Percentiles rank a stretch among this genome's conserved stretches.
Conservation (phyloP, 805 yeast species). For the Kuraishia ogatae region DNA sequence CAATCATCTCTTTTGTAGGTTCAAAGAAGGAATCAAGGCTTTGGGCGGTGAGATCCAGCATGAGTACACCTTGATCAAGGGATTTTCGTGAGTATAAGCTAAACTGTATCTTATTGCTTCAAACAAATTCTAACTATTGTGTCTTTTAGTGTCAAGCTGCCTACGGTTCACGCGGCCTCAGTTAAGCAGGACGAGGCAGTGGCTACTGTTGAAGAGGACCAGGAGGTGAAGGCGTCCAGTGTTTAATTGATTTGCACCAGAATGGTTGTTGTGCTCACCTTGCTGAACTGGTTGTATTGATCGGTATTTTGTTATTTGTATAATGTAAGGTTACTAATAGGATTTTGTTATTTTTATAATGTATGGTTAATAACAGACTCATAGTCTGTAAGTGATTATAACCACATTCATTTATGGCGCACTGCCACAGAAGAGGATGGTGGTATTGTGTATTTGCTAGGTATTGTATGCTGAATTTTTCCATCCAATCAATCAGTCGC, state of each 20-base stretch:
- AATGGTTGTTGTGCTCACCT: not conserved
- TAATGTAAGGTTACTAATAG: not conserved
- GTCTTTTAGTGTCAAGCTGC: conserved; percentile 36
- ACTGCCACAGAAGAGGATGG: no score
- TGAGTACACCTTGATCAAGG: conserved; percentile 59
- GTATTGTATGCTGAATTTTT: no score
- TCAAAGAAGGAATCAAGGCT: conserved; percentile 40
- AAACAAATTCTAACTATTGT: no score
- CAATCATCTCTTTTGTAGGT: conserved; percentile 8
- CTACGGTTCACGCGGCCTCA: conserved; percentile 39
- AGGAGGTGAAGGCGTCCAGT: conserved; percentile 42
- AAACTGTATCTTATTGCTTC: no score
- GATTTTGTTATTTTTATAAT: no score
- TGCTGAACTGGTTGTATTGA: not conserved
- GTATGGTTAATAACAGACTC: no score
- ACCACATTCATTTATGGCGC: no score
- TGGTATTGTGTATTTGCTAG: no score
- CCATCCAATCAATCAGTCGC: no score
- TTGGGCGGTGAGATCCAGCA: conserved; percentile 55
- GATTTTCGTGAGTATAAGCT: conserved; percentile 38
- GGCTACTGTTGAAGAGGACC: conserved; percentile 57
- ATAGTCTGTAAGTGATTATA: no score
- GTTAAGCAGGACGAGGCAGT: conserved; percentile 42
- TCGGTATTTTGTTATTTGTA: not conserved
- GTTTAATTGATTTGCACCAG: not conserved